phyloP scores from a whole-genome alignment of 192 early-diverging fungal genomes.

The Entomortierella chlamydospora region DNA sequence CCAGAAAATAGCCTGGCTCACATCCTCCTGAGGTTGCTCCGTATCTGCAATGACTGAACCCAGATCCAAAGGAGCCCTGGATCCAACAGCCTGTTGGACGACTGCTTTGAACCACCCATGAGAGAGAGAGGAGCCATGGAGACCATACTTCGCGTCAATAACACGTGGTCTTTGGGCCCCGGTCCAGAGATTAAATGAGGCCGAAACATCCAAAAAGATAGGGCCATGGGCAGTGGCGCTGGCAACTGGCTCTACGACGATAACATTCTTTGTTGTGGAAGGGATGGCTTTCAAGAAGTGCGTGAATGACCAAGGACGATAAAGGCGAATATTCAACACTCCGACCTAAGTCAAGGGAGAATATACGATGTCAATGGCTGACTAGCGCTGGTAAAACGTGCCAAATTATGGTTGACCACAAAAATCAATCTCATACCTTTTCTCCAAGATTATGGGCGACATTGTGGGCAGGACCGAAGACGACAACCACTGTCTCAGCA shows the following conservation, averaged over 20 bases:
- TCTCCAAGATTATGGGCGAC: constrained; percentile 62
- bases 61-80: constrained; percentile 45
- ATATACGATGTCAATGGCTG: neutral
- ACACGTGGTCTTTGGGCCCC: constrained; percentile 58
- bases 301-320: constrained; percentile 86
- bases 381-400: too few relatives aligned
- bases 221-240: constrained; percentile 68
- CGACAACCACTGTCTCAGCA: constrained; percentile 84
- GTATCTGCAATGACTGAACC: constrained; percentile 20
- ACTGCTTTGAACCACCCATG: constrained; percentile 46
- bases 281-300: constrained; percentile 81
- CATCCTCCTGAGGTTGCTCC: constrained; percentile 46
- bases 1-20: constrained; percentile 68
- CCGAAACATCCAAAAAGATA: constrained; percentile 80
- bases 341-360: constrained; percentile 60
- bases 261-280: constrained; percentile 70
- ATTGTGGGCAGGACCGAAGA: constrained; percentile 72
- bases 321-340: constrained; percentile 80
- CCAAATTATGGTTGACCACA: neutral
- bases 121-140: constrained; percentile 29
- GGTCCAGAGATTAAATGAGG: constrained; percentile 67
- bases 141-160: constrained; percentile 55
- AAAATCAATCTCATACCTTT: constrained; percentile 21
- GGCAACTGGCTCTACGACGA: constrained; percentile 77
- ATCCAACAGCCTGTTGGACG: constrained; percentile 45